Evolutionary conservation across 2,329 filamentous ascomycete species (phyloP), one percentile per base, ranked within the genome.

Genomic region (Alternaria postmessia): DNA sequence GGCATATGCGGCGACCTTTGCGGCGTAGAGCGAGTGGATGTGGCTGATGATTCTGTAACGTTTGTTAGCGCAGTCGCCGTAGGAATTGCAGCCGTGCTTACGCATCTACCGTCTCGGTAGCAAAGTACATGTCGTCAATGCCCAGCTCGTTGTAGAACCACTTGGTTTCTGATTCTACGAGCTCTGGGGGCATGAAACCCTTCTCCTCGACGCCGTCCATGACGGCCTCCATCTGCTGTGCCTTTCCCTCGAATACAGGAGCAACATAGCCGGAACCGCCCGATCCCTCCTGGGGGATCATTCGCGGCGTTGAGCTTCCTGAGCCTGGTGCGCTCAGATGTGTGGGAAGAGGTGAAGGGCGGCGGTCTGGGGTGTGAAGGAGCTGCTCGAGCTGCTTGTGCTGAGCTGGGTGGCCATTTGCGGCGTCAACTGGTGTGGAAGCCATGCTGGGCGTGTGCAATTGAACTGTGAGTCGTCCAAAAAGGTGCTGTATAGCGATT

Each of bases 81-180:
- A 8, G 20, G 30, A 43, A 9, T 51, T 8, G 36, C 7, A 39
- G 24, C 12, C 67, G 16, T 52, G 24, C 77, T 69, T 71, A 80
- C 77, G 92, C 92, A 57, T 92, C 89, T 18, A 91, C 91, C 5
- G 86, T 88, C 83, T 97, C 94, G 67, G 94, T 93, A 77, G 94
- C 89, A 83, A 98, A 98, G 85, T 97, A 98, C 81, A 96, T 94
- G 84, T 97, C 95, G 75, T 99, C 95, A 72, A 99, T 99, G 70
- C 95, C 95, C 24, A 99, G 88, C 79, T 96, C 91, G 78, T 95
- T 92, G 84, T 99, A 99, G 84, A 99, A 99, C 94, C 95, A 99
- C 61, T 88, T 86, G 52, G 94, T 92, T 81, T 99, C 94, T 26
- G 89, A 86, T 64, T 96, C 91, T 64, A 97, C 86, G 67, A 96